Evolutionary conservation across 2,329 filamentous ascomycete genomes (phyloP).

Genomic region (Aspergillus felis): DNA sequence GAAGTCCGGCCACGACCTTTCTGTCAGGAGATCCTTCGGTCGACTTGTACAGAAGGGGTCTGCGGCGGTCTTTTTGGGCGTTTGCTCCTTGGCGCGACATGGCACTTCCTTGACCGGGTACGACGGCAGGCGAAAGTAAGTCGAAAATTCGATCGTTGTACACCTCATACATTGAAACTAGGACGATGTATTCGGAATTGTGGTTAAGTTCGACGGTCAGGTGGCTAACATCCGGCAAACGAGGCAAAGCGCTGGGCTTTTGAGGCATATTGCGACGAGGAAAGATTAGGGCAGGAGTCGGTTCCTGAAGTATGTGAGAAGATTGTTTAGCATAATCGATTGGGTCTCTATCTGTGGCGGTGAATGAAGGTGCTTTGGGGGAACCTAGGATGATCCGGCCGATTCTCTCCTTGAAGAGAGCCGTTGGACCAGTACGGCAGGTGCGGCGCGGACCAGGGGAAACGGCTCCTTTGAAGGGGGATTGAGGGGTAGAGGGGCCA

Average conservation of each 20-base stretch:
- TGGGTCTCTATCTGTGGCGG: conserved; percentile 19
- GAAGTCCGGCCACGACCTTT: conserved; percentile 90
- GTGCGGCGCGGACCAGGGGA: conserved; percentile 4
- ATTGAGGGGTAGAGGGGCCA: not conserved
- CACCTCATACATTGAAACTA: conserved; percentile 98
- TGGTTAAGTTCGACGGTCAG: conserved; percentile 64
- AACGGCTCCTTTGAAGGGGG: not conserved
- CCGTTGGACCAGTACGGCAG: conserved; percentile 2
- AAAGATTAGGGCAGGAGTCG: conserved; percentile 52
- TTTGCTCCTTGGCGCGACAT: conserved; percentile 42
- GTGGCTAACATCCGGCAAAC: conserved; percentile 68
- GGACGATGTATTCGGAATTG: conserved; percentile 74
- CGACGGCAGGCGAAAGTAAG: conserved; percentile 61
- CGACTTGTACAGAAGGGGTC: conserved; percentile 83
- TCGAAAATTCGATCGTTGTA: conserved; percentile 99
- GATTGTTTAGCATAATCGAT: conserved; percentile 35
- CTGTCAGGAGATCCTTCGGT: conserved; percentile 83
- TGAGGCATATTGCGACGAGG: conserved; percentile 60
- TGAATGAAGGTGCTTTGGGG: conserved; percentile 21
- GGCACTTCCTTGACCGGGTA: conserved; percentile 38
- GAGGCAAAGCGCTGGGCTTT: conserved; percentile 67
- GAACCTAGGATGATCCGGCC: conserved; percentile 11
- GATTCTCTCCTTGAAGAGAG: conserved; percentile 7
- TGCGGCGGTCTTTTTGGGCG: conserved; percentile 67
- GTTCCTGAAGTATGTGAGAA: conserved; percentile 49